Percentiles rank a stretch among this genome's conserved stretches.
Evolutionary conservation across 2,329 filamentous ascomycete species (phyloP).

Genomic region (Acephala macrosclerotiorum): DNA sequence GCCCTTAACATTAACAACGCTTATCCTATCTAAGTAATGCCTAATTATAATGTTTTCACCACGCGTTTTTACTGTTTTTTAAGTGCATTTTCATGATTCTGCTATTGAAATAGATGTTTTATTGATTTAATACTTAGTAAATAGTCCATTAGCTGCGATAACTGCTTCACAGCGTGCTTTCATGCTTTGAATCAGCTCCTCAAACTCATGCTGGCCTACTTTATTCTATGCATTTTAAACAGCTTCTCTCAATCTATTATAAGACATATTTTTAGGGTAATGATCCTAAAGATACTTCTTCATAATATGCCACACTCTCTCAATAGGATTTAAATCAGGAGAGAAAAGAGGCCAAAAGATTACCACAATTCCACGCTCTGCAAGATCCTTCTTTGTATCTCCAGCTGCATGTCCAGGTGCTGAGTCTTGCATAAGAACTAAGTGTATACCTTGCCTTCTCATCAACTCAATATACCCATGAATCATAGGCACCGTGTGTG

Average conservation of each 20-base stretch:
- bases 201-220: slow-evolving; percentile 17
- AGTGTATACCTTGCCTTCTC: slow-evolving; percentile 12
- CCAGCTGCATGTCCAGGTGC: slow-evolving; percentile 10
- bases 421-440: slow-evolving; percentile 13
- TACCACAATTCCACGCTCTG: slow-evolving; percentile 17
- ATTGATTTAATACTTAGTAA: slow-evolving; percentile 17
- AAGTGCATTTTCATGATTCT: neutral
- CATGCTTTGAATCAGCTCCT: slow-evolving; percentile 22
- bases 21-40: no score
- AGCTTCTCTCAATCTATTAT: slow-evolving; percentile 5
- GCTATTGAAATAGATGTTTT: neutral
- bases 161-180: slow-evolving; percentile 13
- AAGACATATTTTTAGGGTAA: slow-evolving; percentile 17
- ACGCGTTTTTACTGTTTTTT: neutral
- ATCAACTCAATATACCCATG: slow-evolving; percentile 16
- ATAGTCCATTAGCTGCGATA: slow-evolving; percentile 15
- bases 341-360: slow-evolving; percentile 28
- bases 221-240: slow-evolving; percentile 20
- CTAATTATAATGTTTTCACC: neutral
- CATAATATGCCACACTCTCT: slow-evolving; percentile 28
- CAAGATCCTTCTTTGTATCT: slow-evolving; percentile 19
- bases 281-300: slow-evolving; percentile 27
- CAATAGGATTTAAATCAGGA: slow-evolving; percentile 24
- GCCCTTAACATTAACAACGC: no score
- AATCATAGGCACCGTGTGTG: slow-evolving; percentile 11